Evolutionary conservation across 495 filamentous ascomycete species (phyloP), one percentile per base, ranked within the genome.

Genomic region (Annulohypoxylon nitens): DNA sequence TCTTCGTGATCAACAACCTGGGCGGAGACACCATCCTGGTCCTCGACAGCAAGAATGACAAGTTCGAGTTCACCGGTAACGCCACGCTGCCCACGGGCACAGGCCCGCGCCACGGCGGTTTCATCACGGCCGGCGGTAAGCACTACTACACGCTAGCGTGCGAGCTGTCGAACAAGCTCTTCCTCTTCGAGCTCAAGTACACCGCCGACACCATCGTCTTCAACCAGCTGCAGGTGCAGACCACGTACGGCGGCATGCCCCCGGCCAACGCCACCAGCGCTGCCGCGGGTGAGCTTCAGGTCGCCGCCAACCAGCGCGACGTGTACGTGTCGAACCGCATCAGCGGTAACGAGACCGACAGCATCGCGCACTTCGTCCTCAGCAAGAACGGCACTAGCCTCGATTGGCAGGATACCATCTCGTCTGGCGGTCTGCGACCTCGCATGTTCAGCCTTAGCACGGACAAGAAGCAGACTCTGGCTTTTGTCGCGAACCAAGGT

Each of bases 401-500:
- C 53, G 61, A 73, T 51, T 78, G 67, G 39, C 64, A 51, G 12
- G 65, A 75, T 16, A 69, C 53, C 43, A 57, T 78, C 33, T 72
- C 76, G 9, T 70, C 63, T 1, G 67, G 69, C 41, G 80, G 80
- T 11, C 47, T 75, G 16, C 61, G 69, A 4, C 80, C 80, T 0
- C 80, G 80, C 45, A 77, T 79, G 70, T 80, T 82, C 69, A 73
- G 69, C 55, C 66, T 81, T 4, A 74, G 75, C 64, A 55, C 34
- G 14, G 76, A 76, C 30, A 51, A 37, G 11, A 11, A 64, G 34
- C 55, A 76, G 62, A 69, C 8, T 33, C 23, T 76, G 11, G 48
- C 77, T 30, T 82, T 81, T 67, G 66, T 77, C 34, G 73, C 76
- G 14, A 82, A 82, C 69, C 75, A 80, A 66, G 69, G 64, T 34